These are phyloP conservation scores for Adansonia gregorii DNA, from an alignment of 441 rosid genomes.

Conservation along the genomic window DNA sequence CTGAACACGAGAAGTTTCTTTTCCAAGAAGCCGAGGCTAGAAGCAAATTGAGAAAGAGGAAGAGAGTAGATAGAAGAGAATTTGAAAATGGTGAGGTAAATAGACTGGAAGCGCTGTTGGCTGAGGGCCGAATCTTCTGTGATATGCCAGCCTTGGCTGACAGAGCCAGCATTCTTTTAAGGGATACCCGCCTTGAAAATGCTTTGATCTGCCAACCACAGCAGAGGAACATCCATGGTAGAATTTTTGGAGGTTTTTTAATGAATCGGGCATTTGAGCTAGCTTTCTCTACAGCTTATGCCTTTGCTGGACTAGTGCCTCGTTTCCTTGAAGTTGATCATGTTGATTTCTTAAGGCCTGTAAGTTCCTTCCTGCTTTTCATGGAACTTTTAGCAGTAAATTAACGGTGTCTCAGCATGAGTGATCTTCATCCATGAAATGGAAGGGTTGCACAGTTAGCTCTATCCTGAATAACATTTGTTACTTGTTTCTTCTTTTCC, in stretches of 20 bases:
- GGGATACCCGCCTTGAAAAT: constrained; percentile 59
- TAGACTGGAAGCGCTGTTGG: constrained; percentile 53
- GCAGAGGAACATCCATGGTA: constrained; percentile 76
- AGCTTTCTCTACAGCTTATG: constrained; percentile 77
- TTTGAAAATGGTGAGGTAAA: constrained; percentile 43
- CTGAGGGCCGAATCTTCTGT: constrained; percentile 69
- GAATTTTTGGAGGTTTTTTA: constrained; percentile 78
- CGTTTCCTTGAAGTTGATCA: constrained; percentile 78
- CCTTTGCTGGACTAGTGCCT: constrained; percentile 74
- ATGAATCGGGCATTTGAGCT: constrained; percentile 76
- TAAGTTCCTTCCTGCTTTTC: constrained; percentile 37
- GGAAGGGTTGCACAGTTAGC: no score
- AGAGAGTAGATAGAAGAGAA: constrained; percentile 44
- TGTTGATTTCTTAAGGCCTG: constrained; percentile 77
- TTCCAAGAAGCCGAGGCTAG: constrained; percentile 77
- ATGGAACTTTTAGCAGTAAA: not conserved
- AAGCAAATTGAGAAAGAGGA: constrained; percentile 55
- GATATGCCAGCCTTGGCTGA: constrained; percentile 91
- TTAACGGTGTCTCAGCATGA: not conserved
- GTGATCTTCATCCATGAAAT: no score
- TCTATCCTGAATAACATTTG: not conserved
- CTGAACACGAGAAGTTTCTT: constrained; percentile 56
- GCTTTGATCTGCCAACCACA: constrained; percentile 82
- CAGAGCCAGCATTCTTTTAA: constrained; percentile 70
- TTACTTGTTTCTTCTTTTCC: not conserved